These are phyloP conservation scores for Craspedostauros australis DNA, from an alignment of 108 stramenopile genomes.

Conservation along the genomic window DNA sequence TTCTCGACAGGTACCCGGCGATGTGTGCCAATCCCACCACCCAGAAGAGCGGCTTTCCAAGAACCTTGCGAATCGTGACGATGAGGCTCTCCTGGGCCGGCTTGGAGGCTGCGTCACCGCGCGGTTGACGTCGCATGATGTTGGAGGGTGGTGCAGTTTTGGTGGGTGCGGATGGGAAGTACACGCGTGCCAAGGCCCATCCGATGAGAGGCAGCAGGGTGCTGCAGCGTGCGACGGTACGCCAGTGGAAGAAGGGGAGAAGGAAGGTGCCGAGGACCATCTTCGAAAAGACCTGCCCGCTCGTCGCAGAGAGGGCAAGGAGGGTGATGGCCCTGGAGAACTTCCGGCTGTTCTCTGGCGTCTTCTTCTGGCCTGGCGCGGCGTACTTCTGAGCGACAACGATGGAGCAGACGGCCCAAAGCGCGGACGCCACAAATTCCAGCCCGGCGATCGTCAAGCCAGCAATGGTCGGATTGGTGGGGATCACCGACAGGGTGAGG, in stretches of 20 bases:
- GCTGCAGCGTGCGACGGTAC: conserved; percentile 19
- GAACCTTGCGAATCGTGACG: conserved; percentile 12
- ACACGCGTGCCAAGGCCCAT: too few species aligned
- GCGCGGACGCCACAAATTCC: conserved; percentile 34
- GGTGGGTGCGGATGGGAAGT: background rate
- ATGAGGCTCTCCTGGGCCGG: too few species aligned
- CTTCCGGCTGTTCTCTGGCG: conserved; percentile 5
- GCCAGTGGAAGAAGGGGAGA: conserved; percentile 16
- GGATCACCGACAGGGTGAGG: conserved; percentile 5
- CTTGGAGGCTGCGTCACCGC: too few species aligned
- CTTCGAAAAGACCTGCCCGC: conserved; percentile 26
- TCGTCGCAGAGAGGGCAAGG: conserved; percentile 26
- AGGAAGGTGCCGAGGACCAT: conserved; percentile 17
- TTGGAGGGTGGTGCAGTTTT: conserved; percentile 1
- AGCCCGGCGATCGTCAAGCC: conserved; percentile 16
- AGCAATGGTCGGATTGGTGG: conserved; percentile 1
- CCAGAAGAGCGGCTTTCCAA: conserved; percentile 36
- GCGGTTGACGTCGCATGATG: too few species aligned
- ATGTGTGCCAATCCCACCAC: conserved; percentile 36
- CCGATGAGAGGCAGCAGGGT: conserved; percentile 15
- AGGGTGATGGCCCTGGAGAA: conserved; percentile 22
- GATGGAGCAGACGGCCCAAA: conserved; percentile 25
- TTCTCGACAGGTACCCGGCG: conserved; percentile 17
- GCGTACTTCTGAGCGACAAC: conserved; percentile 19
- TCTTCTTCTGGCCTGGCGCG: too few species aligned